Base-by-base conservation (phyloP, 78 protist genomes). In the Mantamonas sphyraenae region DNA sequence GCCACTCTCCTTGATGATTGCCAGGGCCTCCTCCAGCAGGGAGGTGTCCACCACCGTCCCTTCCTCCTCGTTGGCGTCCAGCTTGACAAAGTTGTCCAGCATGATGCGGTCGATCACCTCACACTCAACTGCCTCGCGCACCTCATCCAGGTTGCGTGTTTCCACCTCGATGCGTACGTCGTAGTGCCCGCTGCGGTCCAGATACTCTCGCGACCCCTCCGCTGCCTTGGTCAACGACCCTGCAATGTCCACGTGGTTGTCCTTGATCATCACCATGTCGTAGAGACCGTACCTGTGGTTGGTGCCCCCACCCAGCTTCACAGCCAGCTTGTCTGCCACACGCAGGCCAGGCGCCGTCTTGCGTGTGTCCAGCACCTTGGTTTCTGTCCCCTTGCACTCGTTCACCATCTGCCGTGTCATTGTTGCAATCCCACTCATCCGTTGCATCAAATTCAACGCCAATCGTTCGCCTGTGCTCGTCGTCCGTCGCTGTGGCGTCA, bases 261-360 rank as follows among this genome's bases (percentile, higher is more conserved):
- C 53, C 53, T 45, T 45, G 53, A 45, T 45, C 53, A 45, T 10
- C 26, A 45, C 53, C 53, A 45, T 45, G 14, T 45, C 53, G 14
- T 45, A 45, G 26, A 45, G 53, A 17, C 53, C 53, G 26, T 17
- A 10, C 26, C 53, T 10, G 53, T 45, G 53, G 53, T 45, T 45
- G 53, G 53, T 45, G 53, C 53, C 53, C 53, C 53, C 53, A 14
- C 53, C 53, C 53, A 45, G 53, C 14, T 45, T 45, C 14, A 45
- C 53, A 14, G 53, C 53, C 53, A 45, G 53, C 53, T 45, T 45
- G 53, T 45, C 53, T 14, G 14, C 26, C 53, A 45, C 26, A 17
- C 53, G 53, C 53, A 45, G 53, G 53, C 53, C 53, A 45, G 53
- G 53, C 53, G 14, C 53, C 53, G 53, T 45, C 53, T 45, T 45